These are phyloP conservation scores for Mrakia blollopis DNA, from an alignment of 768 basidiomycete species.

Conservation along the genomic window DNA sequence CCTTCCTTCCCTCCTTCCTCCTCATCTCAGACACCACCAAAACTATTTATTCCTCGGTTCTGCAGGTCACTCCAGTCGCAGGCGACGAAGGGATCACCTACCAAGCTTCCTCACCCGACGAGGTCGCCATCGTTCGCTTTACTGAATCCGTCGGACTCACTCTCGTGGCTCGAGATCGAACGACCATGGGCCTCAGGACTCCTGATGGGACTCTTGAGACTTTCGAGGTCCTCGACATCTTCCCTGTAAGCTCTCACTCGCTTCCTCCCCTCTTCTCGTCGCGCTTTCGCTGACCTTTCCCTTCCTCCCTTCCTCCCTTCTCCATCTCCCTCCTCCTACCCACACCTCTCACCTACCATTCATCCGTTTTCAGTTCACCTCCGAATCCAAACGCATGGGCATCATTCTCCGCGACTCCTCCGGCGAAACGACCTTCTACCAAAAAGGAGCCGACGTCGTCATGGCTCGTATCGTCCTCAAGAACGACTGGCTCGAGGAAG, in stretches of 20 bases:
- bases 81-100: slow-evolving; percentile 81
- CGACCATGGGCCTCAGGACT: slow-evolving; percentile 75
- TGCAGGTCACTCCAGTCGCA: slow-evolving; percentile 84
- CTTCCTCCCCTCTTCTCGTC: neutral
- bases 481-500: slow-evolving; percentile 99
- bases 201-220: slow-evolving; percentile 59
- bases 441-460: slow-evolving; percentile 98
- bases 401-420: slow-evolving; percentile 80
- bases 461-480: slow-evolving; percentile 91
- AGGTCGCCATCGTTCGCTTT: slow-evolving; percentile 97
- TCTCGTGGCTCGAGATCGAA: slow-evolving; percentile 81
- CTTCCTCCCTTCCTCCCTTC: neutral
- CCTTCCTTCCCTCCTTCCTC: neutral
- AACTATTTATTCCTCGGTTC: neutral
- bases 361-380: slow-evolving; percentile 73
- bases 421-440: slow-evolving; percentile 79
- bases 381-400: slow-evolving; percentile 98
- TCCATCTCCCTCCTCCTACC: neutral
- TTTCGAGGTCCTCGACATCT: slow-evolving; percentile 87
- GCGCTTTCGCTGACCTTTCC: neutral
- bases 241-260: slow-evolving; percentile 51
- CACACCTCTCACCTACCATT: too few relatives aligned
- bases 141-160: slow-evolving; percentile 91
- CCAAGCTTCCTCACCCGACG: slow-evolving; percentile 97
- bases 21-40: neutral